Base-by-base conservation (phyloP, 2,329 filamentous ascomycete species). In the Cercospora sp. region DNA sequence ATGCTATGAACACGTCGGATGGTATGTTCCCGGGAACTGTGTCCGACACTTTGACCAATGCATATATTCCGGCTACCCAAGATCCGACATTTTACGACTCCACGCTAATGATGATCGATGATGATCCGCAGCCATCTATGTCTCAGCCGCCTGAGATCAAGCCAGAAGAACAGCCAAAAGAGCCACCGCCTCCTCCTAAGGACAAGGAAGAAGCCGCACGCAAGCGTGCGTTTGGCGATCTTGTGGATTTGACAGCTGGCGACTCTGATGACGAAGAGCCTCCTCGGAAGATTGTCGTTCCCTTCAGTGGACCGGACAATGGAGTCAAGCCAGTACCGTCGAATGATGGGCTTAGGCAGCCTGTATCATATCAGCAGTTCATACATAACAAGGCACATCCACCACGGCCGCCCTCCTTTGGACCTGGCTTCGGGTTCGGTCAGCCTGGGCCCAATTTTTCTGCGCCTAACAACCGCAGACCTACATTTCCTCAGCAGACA, bases 171-270 rank as follows among this genome's bases (percentile, higher is more conserved):
- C 69, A 71, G 48, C 74, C 73, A 1, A 53, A 67, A 60, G 72
- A 73, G 55, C 72, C 74, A 18, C 73, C 68, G 0, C 71, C 72
- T 8, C 74, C 73, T 4, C 81, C 82, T 31, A 78, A 79, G 5
- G 81, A 84, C 69, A 88, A 87, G 71, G 84, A 84, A 73, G 83
- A 86, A 72, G 82, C 82, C 63, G 85, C 86, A n/a, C 79, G 84
- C 28, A 88, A 88, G 73, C 81, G 85, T 23, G 83, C 80, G 7
- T 84, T 88, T 69, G 81, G 78, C 28, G 85, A 87, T 30, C 76
- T 88, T 51, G 79, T 87, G 5, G 86, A 88, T 73, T 74, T 88
- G 63, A 84, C 84, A 3, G 70, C 71, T 6, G 69, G 76, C 23
- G 75, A 77, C 23, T 73, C 84, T 18, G 82, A 82, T 16, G 83